Base-by-base conservation (phyloP, 2,329 filamentous ascomycete genomes). In the Thielaviopsis punctulata region DNA sequence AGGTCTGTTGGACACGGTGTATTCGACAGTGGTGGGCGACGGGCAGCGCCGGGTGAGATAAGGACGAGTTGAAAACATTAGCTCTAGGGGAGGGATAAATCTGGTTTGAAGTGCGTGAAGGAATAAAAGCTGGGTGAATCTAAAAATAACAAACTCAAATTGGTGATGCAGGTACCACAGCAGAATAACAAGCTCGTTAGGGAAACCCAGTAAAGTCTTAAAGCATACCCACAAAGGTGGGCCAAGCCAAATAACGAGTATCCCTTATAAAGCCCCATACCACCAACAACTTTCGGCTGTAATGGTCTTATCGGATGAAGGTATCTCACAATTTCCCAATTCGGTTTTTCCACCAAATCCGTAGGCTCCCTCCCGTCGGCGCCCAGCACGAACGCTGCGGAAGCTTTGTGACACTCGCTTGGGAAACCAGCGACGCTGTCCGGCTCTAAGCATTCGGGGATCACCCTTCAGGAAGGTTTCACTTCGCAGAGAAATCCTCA, bases 1-100 rank as follows among this genome's bases (percentile, higher is more conserved):
- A 1, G 84, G 79, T 45, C 80, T 78, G 54, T 89, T 95, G 33
- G 89, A 92, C 52, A 95, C 86, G 25, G 84, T 93, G 73, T 90
- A 96, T 58, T 86, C 84, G 63, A 86, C 81, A n/a, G 92, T 95
- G 2, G 88, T 93, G 46, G 86, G 82, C 22, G 92, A 89, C 48
- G 86, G 84, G 21, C 79, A 76, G 58, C 79, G 74, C 56, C 75
- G 75, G 59, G 70, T 73, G 49, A 86, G 77, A 59, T 74, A 74
- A 9, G 79, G 76, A 1, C 69, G 60, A 19, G 73, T 76, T 43
- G 75, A 76, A 58, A 84, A 72, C 82, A 86, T 85, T 49, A 58
- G 63, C 55, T 25, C n/a, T 39, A 45, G 24, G 43, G 18, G 21
- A 47, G 24, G 7, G n/a, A 27, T 10, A 45, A 13, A 10, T 2